Conservation (phyloP, 345 rosid genomes). For the Heritiera fomes region DNA sequence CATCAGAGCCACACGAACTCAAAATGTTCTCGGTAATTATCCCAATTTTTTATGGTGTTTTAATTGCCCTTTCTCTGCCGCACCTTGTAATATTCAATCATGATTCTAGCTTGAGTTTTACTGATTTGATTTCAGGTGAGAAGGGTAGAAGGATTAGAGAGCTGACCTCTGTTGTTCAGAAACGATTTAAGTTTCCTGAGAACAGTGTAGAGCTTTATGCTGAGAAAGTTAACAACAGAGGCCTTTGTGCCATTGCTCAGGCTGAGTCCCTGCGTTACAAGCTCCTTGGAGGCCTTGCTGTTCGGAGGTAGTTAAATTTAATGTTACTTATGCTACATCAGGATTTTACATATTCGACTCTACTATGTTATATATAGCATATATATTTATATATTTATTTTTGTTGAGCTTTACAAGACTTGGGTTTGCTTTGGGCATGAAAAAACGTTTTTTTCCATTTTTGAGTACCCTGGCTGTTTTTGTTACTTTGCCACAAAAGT, state of each 20-base stretch:
- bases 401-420: not conserved
- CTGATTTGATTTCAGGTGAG: conserved; percentile 47
- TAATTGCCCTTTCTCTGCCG: not conserved
- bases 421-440: not conserved
- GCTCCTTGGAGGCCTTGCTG: conserved; percentile 91
- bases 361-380: not conserved
- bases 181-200: conserved; percentile 66
- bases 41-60: not conserved
- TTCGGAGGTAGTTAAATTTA: conserved; percentile 52
- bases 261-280: conserved; percentile 88
- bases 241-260: conserved; percentile 89
- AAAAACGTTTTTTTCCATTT: not conserved
- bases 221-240: conserved; percentile 72
- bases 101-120: not conserved
- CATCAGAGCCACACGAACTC: conserved; percentile 84
- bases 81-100: not conserved
- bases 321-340: not conserved
- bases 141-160: conserved; percentile 84
- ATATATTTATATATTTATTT: too few relatives aligned
- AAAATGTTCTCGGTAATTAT: conserved; percentile 74
- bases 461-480: not conserved
- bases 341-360: not conserved
- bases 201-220: conserved; percentile 81
- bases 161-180: conserved; percentile 73
- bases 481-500: not conserved